Evolutionary conservation across 257 asterid genomes (phyloP).

Genomic region (Solanum chaucha): DNA sequence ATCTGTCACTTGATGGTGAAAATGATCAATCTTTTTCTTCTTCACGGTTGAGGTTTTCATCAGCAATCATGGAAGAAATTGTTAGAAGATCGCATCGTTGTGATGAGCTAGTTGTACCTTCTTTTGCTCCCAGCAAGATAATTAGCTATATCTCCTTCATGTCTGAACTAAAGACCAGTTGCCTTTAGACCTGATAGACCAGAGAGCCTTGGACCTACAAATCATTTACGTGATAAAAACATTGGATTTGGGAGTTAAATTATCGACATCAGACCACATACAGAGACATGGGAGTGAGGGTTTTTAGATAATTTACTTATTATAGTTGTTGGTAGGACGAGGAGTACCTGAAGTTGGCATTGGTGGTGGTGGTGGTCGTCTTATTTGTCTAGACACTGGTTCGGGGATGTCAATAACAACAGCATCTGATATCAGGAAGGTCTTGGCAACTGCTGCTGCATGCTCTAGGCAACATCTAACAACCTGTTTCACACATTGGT

Average conservation of each 20-base stretch:
- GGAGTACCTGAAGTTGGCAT: conserved; percentile 10
- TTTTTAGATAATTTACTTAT: background rate
- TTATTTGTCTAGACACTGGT: conserved; percentile 16
- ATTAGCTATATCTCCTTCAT: background rate
- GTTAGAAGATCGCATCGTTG: background rate
- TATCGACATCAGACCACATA: background rate
- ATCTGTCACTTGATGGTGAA: background rate
- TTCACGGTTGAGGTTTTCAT: background rate
- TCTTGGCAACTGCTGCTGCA: conserved; percentile 65
- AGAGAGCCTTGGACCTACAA: background rate
- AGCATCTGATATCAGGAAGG: conserved; percentile 68
- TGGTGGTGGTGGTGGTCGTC: conserved; percentile 35
- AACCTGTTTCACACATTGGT: conserved; percentile 26
- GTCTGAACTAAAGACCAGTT: background rate
- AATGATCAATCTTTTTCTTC: background rate
- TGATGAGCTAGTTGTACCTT: background rate
- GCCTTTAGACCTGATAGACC: background rate
- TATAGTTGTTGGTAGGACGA: background rate
- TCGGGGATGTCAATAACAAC: conserved; percentile 62
- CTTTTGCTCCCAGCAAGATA: background rate
- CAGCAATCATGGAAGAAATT: background rate
- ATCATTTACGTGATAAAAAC: background rate
- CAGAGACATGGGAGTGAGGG: background rate
- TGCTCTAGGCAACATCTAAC: conserved; percentile 86
- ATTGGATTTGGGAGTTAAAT: background rate